Base-by-base conservation (phyloP, 306 rosid genomes). In the Fragaria ananassa region DNA sequence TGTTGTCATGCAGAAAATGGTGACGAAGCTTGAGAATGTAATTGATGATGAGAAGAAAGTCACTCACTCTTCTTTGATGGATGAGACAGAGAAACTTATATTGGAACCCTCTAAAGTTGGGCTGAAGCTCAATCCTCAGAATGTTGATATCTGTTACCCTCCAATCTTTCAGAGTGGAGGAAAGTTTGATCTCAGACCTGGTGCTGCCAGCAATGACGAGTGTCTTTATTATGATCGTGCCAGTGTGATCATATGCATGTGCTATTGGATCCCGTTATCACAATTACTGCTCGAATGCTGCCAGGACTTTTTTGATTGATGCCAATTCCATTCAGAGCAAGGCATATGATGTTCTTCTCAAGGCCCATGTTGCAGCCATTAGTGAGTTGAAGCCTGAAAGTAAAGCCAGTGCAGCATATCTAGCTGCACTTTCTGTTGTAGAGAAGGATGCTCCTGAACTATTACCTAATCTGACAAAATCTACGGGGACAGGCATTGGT, bases 111-210 rank as follows among this genome's bases (percentile, higher is more conserved):
- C 92, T 42, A 92, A 87, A 85, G 92, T 86, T 76, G 86, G 87
- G 27, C 88, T 89, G 62, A 95, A 90, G 80, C 81, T 94, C 53
- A 90, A 89, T 87, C 83, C 97, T 31, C 93, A 85, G 27, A 95
- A 92, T 88, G 96, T 94, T 71, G 98, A 94, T 82, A 94, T 94
- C 23, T 90, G 96, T 79, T 94, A 92, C 75, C 98, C 98, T 29
- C 97, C 98, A 61, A 92, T 94, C 66, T 92, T 91, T 78, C 97
- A 94, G 83, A 94, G 98, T 67, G 98, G 98, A 18, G 98, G 95
- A 18, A 88, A 83, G 74, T 94, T 87, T 86, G 98, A 94, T 86
- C 97, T 94, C 78, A 87, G 86, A 69, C 98, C 98, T 21, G 91
- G 97, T 83, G 98, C 98, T 83, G 93, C 92, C 75, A 94, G 97